Conservation (phyloP, 768 basidiomycete genomes). For the Pleurotus tuber-regium region DNA sequence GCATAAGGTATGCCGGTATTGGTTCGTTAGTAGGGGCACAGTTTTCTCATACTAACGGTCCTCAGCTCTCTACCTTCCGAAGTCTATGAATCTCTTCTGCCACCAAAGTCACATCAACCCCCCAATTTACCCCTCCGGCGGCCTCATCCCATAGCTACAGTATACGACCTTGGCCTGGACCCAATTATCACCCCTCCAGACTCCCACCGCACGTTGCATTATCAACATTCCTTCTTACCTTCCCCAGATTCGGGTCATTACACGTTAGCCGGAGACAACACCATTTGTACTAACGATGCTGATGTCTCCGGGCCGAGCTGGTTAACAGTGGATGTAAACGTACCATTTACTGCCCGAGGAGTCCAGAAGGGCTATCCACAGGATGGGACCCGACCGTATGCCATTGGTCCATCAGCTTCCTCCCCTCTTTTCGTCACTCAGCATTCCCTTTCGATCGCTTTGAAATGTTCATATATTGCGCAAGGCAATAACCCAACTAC, state of each 20-base stretch:
- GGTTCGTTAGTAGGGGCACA: background rate
- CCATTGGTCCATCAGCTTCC: slow-evolving; percentile 42
- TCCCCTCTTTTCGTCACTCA: slow-evolving; percentile 57
- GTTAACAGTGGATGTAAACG: slow-evolving; percentile 54
- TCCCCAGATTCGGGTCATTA: slow-evolving; percentile 43
- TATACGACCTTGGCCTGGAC: slow-evolving; percentile 48
- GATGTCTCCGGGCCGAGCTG: slow-evolving; percentile 38
- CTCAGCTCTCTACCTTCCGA: slow-evolving; percentile 33
- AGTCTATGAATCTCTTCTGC: slow-evolving; percentile 51
- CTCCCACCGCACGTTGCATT: slow-evolving; percentile 21
- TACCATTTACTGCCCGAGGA: slow-evolving; percentile 43
- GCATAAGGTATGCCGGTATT: slow-evolving; percentile 49
- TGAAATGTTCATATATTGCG: slow-evolving; percentile 56
- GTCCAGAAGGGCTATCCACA: slow-evolving; percentile 26
- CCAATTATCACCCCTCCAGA: slow-evolving; percentile 20
- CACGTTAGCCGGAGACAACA: slow-evolving; percentile 45
- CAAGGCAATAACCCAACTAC: slow-evolving; percentile 29
- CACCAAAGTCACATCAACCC: slow-evolving; percentile 56
- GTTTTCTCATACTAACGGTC: slow-evolving; percentile 1
- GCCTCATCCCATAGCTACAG: slow-evolving; percentile 51
- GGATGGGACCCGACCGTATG: too few relatives aligned
- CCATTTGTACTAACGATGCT: slow-evolving; percentile 44
- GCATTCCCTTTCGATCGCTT: slow-evolving; percentile 52
- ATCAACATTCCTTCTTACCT: slow-evolving; percentile 49
- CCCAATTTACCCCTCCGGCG: slow-evolving; percentile 56